These are phyloP conservation scores for Stachybotrys chartarum DNA, from an alignment of 2,329 filamentous ascomycete genomes.

Conservation along the genomic window DNA sequence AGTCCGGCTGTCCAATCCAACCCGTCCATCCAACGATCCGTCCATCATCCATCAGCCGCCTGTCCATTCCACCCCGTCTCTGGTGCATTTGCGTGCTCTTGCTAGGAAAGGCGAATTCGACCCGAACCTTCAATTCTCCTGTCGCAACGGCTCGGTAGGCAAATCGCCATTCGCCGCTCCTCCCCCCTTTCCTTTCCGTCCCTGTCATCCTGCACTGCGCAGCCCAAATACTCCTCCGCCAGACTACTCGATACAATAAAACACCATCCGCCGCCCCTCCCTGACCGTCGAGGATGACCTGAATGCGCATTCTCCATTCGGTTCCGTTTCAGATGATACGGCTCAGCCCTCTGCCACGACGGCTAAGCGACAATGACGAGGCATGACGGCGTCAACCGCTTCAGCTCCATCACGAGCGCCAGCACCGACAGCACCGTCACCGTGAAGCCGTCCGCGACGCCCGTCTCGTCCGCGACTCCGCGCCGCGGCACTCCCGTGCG, in stretches of 20 bases:
- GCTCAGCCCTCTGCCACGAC: slow-evolving; percentile 22
- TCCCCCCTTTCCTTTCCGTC: no score
- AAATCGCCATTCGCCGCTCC: no score
- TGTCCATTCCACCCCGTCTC: no score
- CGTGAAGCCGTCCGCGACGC: slow-evolving; percentile 39
- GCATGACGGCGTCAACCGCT: slow-evolving; percentile 56
- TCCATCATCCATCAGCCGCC: no score
- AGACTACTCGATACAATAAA: no score
- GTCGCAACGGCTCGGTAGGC: no score
- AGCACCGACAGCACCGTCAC: slow-evolving; percentile 62
- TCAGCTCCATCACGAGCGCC: slow-evolving; percentile 34
- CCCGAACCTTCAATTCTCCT: no score
- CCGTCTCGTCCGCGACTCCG: slow-evolving; percentile 18
- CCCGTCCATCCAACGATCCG: no score
- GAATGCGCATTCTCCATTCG: slow-evolving; percentile 14
- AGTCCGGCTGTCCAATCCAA: not conserved
- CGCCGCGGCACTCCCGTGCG: slow-evolving; percentile 17
- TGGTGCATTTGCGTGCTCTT: no score
- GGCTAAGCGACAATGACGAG: slow-evolving; percentile 54
- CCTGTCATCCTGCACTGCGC: no score
- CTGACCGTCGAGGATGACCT: slow-evolving; percentile 18
- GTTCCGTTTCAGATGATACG: slow-evolving; percentile 12
- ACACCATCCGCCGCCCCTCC: not conserved
- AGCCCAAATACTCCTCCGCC: no score
- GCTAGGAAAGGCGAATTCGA: no score